A percentile compares a stretch with the other conserved stretches of the same genome.
These are phyloP conservation scores for Heliamphora pulchella DNA, from an alignment of 179 eudicot genomes.

Conservation along the genomic window DNA sequence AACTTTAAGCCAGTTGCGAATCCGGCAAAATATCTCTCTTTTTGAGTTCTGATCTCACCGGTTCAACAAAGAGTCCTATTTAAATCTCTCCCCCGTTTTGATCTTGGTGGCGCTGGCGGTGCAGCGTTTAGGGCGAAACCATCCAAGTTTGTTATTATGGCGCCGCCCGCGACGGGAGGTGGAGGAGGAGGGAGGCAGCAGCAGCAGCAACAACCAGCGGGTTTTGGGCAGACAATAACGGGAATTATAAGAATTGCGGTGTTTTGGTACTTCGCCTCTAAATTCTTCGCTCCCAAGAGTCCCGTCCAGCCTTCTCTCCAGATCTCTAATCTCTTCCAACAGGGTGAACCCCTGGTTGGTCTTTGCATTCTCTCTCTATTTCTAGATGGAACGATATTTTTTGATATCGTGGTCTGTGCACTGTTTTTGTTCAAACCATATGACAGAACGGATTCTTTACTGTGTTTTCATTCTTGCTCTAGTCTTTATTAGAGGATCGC, in stretches of 20 bases:
- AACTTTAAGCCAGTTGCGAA: too few species aligned
- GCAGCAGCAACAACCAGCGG: conserved; percentile 38
- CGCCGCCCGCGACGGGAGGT: conserved; percentile 31
- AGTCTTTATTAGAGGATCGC: neutral
- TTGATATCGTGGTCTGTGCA: neutral
- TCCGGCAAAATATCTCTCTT: too few species aligned
- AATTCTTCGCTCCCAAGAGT: conserved; percentile 66
- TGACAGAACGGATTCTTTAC: too few species aligned
- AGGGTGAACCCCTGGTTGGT: conserved; percentile 70
- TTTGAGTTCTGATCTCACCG: neutral
- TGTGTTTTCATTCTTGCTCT: too few species aligned
- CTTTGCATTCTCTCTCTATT: neutral
- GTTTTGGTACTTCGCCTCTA: conserved; percentile 90
- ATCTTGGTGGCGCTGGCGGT: neutral
- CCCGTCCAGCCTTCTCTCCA: conserved; percentile 51
- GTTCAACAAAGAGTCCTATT: neutral
- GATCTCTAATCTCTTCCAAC: conserved; percentile 77
- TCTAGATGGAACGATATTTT: neutral
- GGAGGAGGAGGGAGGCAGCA: conserved; percentile 39
- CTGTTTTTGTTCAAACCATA: neutral
- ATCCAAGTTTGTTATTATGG: conserved; percentile 30
- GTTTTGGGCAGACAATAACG: conserved; percentile 49
- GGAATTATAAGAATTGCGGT: conserved; percentile 75
- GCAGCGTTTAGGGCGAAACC: neutral
- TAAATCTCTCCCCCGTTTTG: neutral